These are phyloP conservation scores for Dunaliella sp. DNA, from an alignment of 139 green algal species.

Conservation along the genomic window DNA sequence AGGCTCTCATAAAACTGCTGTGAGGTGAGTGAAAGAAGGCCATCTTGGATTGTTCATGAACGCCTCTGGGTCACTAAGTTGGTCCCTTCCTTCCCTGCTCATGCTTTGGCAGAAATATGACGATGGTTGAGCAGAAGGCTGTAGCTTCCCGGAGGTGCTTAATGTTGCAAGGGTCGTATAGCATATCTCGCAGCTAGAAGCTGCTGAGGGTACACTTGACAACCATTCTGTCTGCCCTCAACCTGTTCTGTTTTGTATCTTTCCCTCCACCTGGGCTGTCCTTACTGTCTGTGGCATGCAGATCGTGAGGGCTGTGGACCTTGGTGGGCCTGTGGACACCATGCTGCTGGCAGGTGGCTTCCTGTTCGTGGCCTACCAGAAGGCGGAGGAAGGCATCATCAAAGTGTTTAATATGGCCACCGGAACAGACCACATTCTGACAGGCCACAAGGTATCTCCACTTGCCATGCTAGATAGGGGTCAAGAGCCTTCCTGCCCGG, in stretches of 20 bases:
- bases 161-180: background rate
- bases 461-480: too few species aligned
- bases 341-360: slow-evolving; percentile 64
- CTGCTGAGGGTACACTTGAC: background rate
- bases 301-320: slow-evolving; percentile 58
- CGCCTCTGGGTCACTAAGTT: too few species aligned
- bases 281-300: slow-evolving; percentile 21
- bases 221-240: background rate
- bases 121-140: background rate
- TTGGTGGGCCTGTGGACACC: slow-evolving; percentile 65
- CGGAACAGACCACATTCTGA: slow-evolving; percentile 40
- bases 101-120: background rate
- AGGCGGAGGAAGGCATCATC: slow-evolving; percentile 38
- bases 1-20: too few species aligned
- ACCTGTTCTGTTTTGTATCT: background rate
- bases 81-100: too few species aligned
- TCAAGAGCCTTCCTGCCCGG: too few species aligned
- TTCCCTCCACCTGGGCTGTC: too few species aligned
- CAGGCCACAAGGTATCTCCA: slow-evolving; percentile 51
- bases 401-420: slow-evolving; percentile 59
- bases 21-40: too few species aligned
- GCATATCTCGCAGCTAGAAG: background rate
- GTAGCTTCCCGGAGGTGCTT: background rate
- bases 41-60: too few species aligned
- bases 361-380: slow-evolving; percentile 72